Evolutionary conservation across 306 rosid genomes (phyloP), one percentile per base, ranked within the genome.

Genomic region (Glycine soja): DNA sequence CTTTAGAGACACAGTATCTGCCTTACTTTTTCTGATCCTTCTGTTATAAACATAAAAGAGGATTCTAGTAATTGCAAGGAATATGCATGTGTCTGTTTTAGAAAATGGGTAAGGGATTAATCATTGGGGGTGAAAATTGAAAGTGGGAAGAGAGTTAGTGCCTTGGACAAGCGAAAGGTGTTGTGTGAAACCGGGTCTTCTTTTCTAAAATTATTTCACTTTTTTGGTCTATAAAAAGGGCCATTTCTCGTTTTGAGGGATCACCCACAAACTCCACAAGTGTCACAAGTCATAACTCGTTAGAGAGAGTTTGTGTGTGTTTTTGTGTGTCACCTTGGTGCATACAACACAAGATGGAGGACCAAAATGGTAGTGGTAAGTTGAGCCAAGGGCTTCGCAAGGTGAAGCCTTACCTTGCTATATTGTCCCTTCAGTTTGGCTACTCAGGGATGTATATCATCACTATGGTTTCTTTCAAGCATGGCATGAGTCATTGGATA

Each of bases 401-500:
- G 81, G 6, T 82, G 42, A 96, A 96, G 63, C 99, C 98, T 4
- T 93, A 90, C 82, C 88, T 96, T 84, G 98, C 97, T 16, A 93
- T 96, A 78, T 58, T 96, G 53, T 89, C 93, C 58, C 89, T 96
- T 82, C 98, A 96, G 38, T 93, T 96, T 75, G 99, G 99, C 0
- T 96, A 93, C 58, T 81, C 99, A 0, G 99, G 99, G 24, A 92
- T 96, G 99, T 93, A 96, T 15, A 87, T 96, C 13, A 81, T 96
- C 36, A 92, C 97, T 32, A 86, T 96, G 97, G 90, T 96, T 57
- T 92, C 97, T n/a, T 86, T 96, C 74, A 96, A 93, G 53, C 93
- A 94, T 75, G 99, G 99, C 38, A 90, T 96, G 95, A 96, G 92
- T 62, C 93, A 96, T 82, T 96, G 89, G 83, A 85, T 96, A 5